Evolutionary conservation across 495 filamentous ascomycete species (phyloP), one percentile per base, ranked within the genome.

Genomic region (Gamarada debralockiae): DNA sequence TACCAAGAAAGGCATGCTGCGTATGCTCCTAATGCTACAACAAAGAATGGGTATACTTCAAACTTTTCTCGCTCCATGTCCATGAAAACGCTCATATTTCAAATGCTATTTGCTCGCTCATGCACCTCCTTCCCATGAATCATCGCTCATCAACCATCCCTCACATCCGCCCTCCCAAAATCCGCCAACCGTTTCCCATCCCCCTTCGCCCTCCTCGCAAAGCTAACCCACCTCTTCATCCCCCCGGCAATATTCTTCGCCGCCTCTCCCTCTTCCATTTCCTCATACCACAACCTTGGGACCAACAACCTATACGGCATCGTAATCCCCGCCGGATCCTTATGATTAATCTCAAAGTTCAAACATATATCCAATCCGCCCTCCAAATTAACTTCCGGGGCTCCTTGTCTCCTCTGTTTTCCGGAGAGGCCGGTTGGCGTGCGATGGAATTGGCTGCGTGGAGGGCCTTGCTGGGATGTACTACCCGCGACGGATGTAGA

Each of bases 251-350:
- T 21, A 4, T 55, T 55, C 10, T 40, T 17, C 7, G 43, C 22
- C 7, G 29, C 50, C 27, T 50, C 23, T 21, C 52, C 43, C 23
- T 56, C 14, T 10, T 39, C 37, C 14, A 10, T 36, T 24, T 75
- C 64, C 24, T 76, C 71, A 49, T 80, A 81, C 70, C 71, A 78
- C 22, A 98, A 71, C 48, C 80, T 80, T 6, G 93, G 93, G 10
- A 98, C 85, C 0, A 97, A 78, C 21, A 97, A 67, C 18, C 91
- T 77, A 65, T 98, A 98, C 25, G 90, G 86, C 39, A 81, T 78
- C 2, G 93, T 98, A 58, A 85, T 86, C n/a, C 93, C 95, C 0
- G 85, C 79, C 0, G 95, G 93, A 60, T 97, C 89, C 52, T 80
- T 78, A 23, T 86, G 81, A 58, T 82, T 87, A 57, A 97, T 80